These are phyloP conservation scores for Elsinoe australis DNA, from an alignment of 2,329 filamentous ascomycete genomes.

Conservation along the genomic window DNA sequence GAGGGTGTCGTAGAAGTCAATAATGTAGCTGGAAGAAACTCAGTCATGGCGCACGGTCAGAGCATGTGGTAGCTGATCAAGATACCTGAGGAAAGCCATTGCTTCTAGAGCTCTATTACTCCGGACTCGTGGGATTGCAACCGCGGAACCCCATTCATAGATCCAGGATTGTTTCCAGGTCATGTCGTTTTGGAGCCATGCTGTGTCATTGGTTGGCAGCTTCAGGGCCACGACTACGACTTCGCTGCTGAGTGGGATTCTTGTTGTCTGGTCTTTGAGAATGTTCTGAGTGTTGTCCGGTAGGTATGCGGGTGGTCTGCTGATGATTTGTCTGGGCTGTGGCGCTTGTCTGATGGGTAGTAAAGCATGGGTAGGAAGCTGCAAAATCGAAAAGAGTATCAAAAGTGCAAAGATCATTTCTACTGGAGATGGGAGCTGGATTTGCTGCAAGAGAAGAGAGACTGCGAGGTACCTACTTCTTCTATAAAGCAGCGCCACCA, in stretches of 20 bases:
- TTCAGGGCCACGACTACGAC: neutral
- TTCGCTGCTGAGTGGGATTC: neutral
- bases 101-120: slow-evolving; percentile 28
- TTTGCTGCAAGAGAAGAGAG: too few relatives aligned
- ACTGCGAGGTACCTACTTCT: too few relatives aligned
- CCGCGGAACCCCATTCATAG: neutral
- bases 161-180: neutral
- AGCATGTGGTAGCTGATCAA: neutral
- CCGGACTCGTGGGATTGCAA: neutral
- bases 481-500: too few relatives aligned
- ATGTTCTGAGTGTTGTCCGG: neutral
- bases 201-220: neutral
- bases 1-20: slow-evolving; percentile 38
- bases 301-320: neutral
- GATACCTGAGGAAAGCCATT: slow-evolving; percentile 28
- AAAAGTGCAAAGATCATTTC: too few relatives aligned
- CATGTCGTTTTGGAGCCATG: neutral
- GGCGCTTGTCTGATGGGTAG: neutral
- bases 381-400: too few relatives aligned
- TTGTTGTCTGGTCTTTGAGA: neutral
- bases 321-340: neutral
- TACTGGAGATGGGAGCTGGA: too few relatives aligned
- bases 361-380: neutral
- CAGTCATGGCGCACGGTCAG: neutral
- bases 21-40: slow-evolving; percentile 40